Conservation (phyloP, 805 yeast genomes). For the Metschnikowia bowlesiae region DNA sequence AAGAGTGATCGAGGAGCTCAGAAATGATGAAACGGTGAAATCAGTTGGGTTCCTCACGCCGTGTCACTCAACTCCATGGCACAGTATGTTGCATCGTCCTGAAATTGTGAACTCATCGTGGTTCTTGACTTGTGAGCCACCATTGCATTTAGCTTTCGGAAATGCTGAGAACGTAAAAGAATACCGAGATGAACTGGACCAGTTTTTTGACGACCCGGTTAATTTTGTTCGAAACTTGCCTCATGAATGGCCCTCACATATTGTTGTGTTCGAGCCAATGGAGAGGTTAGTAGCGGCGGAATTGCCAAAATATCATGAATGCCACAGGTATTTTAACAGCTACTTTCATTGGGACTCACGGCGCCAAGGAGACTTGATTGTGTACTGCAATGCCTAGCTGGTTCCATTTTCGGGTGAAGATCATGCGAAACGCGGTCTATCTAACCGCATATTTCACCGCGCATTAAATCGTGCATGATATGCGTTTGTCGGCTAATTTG, state of each 20-base stretch:
- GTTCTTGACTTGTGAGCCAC: conserved; percentile 92
- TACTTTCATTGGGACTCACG: conserved; percentile 83
- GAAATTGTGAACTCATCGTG: conserved; percentile 44
- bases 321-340: conserved; percentile 67
- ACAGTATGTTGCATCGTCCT: conserved; percentile 67
- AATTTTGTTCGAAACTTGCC: conserved; percentile 42
- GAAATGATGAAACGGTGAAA: conserved; percentile 33
- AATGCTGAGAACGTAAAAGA: conserved; percentile 22
- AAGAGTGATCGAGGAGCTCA: conserved; percentile 54
- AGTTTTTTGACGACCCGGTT: conserved; percentile 64
- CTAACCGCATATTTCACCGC: conserved; percentile 4
- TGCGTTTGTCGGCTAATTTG: background rate
- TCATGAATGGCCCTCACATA: conserved; percentile 48
- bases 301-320: conserved; percentile 43
- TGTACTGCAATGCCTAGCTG: conserved; percentile 36
- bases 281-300: conserved; percentile 40
- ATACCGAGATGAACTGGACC: conserved; percentile 86
- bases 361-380: conserved; percentile 71
- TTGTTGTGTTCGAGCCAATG: conserved; percentile 68
- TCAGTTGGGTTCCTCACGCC: conserved; percentile 86
- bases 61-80: conserved; percentile 97
- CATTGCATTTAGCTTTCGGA: conserved; percentile 41
- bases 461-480: background rate
- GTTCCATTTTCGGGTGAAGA: background rate
- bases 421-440: background rate